Base-by-base conservation (phyloP, 495 filamentous ascomycete genomes). In the Xylaria nigripes region DNA sequence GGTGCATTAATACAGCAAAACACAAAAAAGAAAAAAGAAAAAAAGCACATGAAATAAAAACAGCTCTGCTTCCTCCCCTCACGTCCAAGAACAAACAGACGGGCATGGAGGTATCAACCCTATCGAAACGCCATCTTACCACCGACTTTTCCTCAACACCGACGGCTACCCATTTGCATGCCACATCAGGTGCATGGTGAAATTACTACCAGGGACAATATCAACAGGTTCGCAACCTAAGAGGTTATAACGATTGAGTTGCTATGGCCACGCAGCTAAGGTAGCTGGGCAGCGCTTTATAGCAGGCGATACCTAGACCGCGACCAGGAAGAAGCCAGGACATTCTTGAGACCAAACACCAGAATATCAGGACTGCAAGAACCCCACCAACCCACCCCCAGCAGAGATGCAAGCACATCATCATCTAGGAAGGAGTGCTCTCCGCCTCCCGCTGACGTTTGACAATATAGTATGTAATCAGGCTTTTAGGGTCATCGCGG, bases 391-490 rank as follows among this genome's bases (percentile, higher is more conserved):
- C 23, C 19, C 40, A 48, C 27, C 36, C 38, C 53, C 46, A 55
- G 40, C 53, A 49, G 8, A 55, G 15, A 22, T 24, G 5, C 18
- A 46, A 55, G 30, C 25, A 55, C 53, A 32, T 42, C 36, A 9
- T 46, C 21, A 30, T 51, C 54, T 57, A 57, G 42, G 9, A 12
- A 41, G 54, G 34, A 18, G 47, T 51, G 29, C n/a, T 51, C 45
- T 16, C 48, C 10, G 52, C 38, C 61, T 80, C 78, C 53, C 76
- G 64, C 68, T 81, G 77, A 59, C 70, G 70, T 68, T 82, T 87
- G 16, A 85, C 84, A 63, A 90, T 83, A 70, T 89, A 92, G 64
- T 92, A 92, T n/a, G 84, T 86, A 56, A 92, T 81, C 54, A 92
- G 63, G 55, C 85, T 89, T 62, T 86, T 84, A 5, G 84, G 81